phyloP scores from a whole-genome alignment of 148 eudicot species.

The Persicaria maculosa region DNA sequence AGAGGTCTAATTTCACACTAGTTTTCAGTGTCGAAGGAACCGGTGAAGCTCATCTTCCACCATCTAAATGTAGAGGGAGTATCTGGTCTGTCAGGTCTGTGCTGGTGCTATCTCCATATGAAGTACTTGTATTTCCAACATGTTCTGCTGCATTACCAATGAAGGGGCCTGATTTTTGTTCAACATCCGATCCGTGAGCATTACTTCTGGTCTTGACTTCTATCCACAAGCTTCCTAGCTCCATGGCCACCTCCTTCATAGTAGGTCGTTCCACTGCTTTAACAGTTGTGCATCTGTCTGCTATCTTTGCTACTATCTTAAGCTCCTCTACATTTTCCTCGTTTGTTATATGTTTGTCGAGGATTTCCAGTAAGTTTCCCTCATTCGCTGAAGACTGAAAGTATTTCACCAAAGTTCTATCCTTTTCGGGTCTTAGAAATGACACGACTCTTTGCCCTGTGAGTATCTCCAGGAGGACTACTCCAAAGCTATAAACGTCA shows the following conservation, averaged over 20 bases:
- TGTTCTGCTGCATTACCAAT: neutral
- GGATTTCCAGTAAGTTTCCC: slow-evolving; percentile 16
- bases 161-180: neutral
- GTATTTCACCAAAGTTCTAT: slow-evolving; percentile 16
- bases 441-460: slow-evolving; percentile 26
- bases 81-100: neutral
- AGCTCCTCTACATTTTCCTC: slow-evolving; percentile 18
- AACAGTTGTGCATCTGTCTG: slow-evolving; percentile 21
- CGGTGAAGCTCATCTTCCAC: neutral
- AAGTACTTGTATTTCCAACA: neutral
- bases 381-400: slow-evolving; percentile 20
- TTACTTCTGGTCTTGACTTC: neutral
- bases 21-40: neutral
- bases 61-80: neutral
- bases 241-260: slow-evolving; percentile 31
- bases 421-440: slow-evolving; percentile 17
- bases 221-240: slow-evolving; percentile 17
- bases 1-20: neutral
- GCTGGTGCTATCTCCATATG: neutral
- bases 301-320: slow-evolving; percentile 23
- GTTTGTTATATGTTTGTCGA: slow-evolving; percentile 16
- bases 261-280: slow-evolving; percentile 29
- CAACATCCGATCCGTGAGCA: neutral
- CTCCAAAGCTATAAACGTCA: slow-evolving; percentile 43
- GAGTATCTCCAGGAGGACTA: slow-evolving; percentile 34